Evolutionary conservation across 805 yeast genomes (phyloP), one percentile per base, ranked within the genome.

Genomic region (Metschnikowia cubensis): DNA sequence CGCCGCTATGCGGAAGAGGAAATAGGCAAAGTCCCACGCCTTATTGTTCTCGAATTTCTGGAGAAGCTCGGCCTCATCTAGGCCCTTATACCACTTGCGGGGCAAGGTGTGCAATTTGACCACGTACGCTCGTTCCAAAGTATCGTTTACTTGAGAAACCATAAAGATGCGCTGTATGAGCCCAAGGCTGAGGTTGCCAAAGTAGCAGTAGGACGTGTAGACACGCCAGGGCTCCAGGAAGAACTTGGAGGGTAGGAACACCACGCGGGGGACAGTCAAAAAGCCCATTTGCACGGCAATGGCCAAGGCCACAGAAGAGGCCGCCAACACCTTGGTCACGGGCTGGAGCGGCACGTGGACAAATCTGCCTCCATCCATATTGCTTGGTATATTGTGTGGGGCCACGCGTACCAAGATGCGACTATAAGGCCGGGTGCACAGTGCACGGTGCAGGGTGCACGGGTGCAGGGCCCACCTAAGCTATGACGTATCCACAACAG

Each of bases 141-240:
- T 20, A 13, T 63, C 50, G 22, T 60, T 53, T 11, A 64, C 59
- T 35, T 56, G 50, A 31, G 60, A 52, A 3, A 63, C 50, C 31
- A 61, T 54, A 49, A 52, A 55, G 11, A 66, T 31, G 17, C 49
- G 47, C 20, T 66, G 55, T 14, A 66, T n/a, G 38, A 65, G 53
- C 15, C 55, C 50, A 37, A 65, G 20, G 38, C 59, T 57, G 17
- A 67, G 53, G 33, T 60, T 64, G 4, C 67, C 73, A 46, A 67
- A 63, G 41, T 59, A 65, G 52, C 65, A 64, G 55, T 71, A 72
- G 14, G 70, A 57, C 13, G 75, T 65, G 14, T 69, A 17, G 13
- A 70, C 47, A 35, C 76, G 55, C 76, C 76, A 72, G 6, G 69
- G 71, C 57, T 73, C 69, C n/a, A 47, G 47, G 22, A 55, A 32